Percentiles rank a stretch among this genome's conserved stretches.
These are phyloP conservation scores for Tuber melanosporum DNA, from an alignment of 495 filamentous ascomycete species.

Conservation along the genomic window DNA sequence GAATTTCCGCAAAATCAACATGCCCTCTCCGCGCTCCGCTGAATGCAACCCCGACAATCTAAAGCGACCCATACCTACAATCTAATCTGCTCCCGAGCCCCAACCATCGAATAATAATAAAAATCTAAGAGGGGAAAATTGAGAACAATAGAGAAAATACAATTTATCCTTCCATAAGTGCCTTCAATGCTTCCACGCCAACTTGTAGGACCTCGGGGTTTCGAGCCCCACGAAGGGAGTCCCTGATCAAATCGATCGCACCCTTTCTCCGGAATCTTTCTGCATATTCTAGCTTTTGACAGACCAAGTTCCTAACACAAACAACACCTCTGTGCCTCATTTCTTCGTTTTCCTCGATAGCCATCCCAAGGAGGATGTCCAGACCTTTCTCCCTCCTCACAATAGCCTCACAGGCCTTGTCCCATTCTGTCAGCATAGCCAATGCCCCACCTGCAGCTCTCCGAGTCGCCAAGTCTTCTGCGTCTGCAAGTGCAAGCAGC, in stretches of 20 bases:
- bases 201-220: conserved; percentile 59
- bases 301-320: conserved; percentile 58
- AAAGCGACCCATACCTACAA: neutral
- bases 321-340: conserved; percentile 72
- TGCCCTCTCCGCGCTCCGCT: neutral
- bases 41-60: neutral
- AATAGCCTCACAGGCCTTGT: conserved; percentile 62
- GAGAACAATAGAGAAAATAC: neutral
- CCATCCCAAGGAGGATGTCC: conserved; percentile 63
- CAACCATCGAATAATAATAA: neutral
- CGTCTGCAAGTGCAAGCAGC: conserved; percentile 77
- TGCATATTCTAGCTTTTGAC: conserved; percentile 22
- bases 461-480: conserved; percentile 70
- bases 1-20: neutral
- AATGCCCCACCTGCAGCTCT: conserved; percentile 81
- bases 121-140: neutral
- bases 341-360: conserved; percentile 66
- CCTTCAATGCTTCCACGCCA: conserved; percentile 57
- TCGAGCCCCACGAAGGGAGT: conserved; percentile 57
- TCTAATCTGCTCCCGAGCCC: conserved; percentile 1
- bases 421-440: conserved; percentile 73
- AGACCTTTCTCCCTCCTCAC: conserved; percentile 62
- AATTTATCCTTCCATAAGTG: conserved; percentile 47
- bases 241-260: conserved; percentile 57
- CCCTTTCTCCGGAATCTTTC: conserved; percentile 45